Evolutionary conservation across 345 rosid species (phyloP).

Genomic region (Fremontodendron californicum): DNA sequence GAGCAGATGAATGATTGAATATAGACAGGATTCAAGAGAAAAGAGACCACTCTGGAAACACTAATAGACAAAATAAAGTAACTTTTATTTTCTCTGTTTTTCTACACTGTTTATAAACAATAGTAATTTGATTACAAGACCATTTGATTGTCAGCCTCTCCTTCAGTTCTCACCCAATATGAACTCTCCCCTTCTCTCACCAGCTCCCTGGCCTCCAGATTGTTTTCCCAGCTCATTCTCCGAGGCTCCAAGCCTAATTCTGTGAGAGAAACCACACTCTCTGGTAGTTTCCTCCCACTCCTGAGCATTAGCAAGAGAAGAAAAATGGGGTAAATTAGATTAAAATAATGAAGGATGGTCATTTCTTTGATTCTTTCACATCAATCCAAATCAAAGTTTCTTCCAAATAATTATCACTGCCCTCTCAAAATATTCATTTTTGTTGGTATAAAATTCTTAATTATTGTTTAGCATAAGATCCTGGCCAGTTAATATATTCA

Average conservation of each 20-base stretch:
- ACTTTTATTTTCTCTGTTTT: not conserved
- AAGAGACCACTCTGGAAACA: not conserved
- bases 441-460: not conserved
- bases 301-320: conserved; percentile 6
- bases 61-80: not conserved
- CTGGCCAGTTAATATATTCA: not conserved
- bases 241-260: conserved; percentile 24
- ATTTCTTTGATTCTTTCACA: not conserved
- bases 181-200: conserved; percentile 32
- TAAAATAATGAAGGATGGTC: not conserved
- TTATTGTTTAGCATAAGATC: not conserved
- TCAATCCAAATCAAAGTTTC: not conserved
- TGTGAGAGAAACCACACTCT: conserved; percentile 6
- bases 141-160: conserved; percentile 25
- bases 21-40: not conserved
- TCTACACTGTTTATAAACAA: not conserved
- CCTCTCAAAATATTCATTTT: not conserved
- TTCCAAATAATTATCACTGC: not conserved
- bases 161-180: conserved; percentile 22
- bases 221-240: conserved; percentile 21
- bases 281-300: conserved; percentile 20
- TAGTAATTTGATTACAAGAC: conserved; percentile 15
- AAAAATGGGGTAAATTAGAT: conserved; percentile 23
- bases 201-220: conserved; percentile 31
- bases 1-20: not conserved